These are phyloP conservation scores for Chytriomyces hyalinus DNA, from an alignment of 192 early-diverging fungal genomes.

Conservation along the genomic window DNA sequence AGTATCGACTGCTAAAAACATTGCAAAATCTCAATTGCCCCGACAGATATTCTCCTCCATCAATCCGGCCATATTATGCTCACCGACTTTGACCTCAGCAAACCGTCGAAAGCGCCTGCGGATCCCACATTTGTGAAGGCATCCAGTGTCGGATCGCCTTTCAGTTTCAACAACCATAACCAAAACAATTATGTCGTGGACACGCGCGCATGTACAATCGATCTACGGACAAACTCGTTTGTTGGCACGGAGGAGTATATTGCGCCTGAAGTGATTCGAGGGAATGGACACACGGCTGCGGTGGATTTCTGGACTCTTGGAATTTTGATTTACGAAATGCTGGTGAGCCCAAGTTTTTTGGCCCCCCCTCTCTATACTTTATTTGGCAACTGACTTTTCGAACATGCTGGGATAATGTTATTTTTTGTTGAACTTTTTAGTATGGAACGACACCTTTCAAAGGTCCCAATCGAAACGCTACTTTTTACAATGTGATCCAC, in stretches of 20 bases:
- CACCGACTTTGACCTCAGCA: constrained; percentile 97
- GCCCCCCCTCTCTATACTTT: background rate
- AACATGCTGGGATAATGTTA: background rate
- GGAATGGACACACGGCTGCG: constrained; percentile 86
- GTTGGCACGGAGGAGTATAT: constrained; percentile 99
- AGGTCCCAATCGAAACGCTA: constrained; percentile 82
- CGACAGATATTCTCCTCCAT: constrained; percentile 79
- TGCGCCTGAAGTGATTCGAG: constrained; percentile 97
- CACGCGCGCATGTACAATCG: constrained; percentile 31
- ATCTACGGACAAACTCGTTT: constrained; percentile 89
- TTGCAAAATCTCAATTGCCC: background rate
- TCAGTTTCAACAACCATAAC: constrained; percentile 6
- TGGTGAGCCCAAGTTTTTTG: constrained; percentile 50
- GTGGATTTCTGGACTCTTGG: constrained; percentile 99
- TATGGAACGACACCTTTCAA: constrained; percentile 96
- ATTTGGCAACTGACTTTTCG: background rate
- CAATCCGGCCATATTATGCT: constrained; percentile 97
- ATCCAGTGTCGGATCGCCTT: background rate
- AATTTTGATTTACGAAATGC: constrained; percentile 97
- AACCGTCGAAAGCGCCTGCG: constrained; percentile 82
- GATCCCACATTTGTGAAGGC: constrained; percentile 62
- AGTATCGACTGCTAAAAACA: background rate
- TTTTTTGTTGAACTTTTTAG: constrained; percentile 29
- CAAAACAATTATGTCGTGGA: constrained; percentile 26
- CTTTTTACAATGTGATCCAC: constrained; percentile 85